Evolutionary conservation across 306 rosid genomes (phyloP).

Genomic region (Glycine latifolia): DNA sequence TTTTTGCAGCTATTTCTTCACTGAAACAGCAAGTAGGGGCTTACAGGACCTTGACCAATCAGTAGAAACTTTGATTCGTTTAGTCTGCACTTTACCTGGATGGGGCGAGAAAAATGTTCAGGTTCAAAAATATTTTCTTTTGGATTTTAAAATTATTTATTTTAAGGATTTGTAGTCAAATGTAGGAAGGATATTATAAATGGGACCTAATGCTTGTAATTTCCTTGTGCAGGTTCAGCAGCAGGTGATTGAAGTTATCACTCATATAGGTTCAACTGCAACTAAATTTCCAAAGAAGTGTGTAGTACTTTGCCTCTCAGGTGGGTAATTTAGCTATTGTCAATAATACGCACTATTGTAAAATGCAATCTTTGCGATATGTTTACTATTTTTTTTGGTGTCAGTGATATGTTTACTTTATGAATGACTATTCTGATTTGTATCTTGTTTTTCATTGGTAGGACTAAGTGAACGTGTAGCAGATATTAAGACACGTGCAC

Average conservation of each 20-base stretch:
- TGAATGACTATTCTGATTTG: no score
- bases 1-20: slow-evolving; percentile 83
- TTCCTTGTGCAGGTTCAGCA: no score
- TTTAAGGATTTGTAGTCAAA: slow-evolving; percentile 21
- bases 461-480: slow-evolving; percentile 98
- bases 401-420: no score
- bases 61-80: slow-evolving; percentile 80
- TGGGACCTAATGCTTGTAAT: no score
- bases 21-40: slow-evolving; percentile 85
- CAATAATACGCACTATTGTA: no score
- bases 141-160: slow-evolving; percentile 22
- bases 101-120: slow-evolving; percentile 99
- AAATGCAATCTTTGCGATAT: no score
- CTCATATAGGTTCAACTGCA: no score
- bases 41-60: slow-evolving; percentile 71
- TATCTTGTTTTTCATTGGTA: slow-evolving; percentile 49
- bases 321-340: no score
- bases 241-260: no score
- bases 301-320: no score
- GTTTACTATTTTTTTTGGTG: no score
- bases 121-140: slow-evolving; percentile 58
- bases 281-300: no score
- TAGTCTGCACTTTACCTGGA: slow-evolving; percentile 90
- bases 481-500: slow-evolving; percentile 93
- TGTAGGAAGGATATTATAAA: slow-evolving; percentile 5